Base-by-base conservation (phyloP, 2,329 filamentous ascomycete species). In the Gyromitra esculenta region DNA sequence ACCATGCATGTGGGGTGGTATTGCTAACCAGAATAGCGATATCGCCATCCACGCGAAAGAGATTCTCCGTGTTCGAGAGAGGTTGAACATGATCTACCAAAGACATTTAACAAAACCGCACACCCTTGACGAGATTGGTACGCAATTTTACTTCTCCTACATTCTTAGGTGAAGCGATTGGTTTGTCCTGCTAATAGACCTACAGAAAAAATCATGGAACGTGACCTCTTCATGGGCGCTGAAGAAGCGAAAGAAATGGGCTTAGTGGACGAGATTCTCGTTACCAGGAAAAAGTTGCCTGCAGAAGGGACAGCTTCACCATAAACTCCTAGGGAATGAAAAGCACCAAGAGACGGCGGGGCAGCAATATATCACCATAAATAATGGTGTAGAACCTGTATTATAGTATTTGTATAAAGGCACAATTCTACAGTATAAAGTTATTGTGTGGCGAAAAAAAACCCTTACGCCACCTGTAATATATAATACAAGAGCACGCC, bases 31-130 rank as follows among this genome's bases (percentile, higher is more conserved):
- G 1, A 21, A 48, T 43, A 81, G 80, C 9, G 96, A 99, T 82
- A 98, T 99, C 79, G 88, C 97, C 62, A 98, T 99, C 78, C 97
- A 99, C 82, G 96, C 96, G 4, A 97, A 94, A 82, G 95, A 99
- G 86, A 99, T 99, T 73, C 87, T 98, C 82, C 87, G 94, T 75
- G 91, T 97, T 71, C 88, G 96, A 75, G 88, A 90, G 79, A 92
- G 95, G 84, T 86, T 97, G 81, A 98, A 99, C 83, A 87, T 91
- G 84, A 98, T 99, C 75, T 97, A 97, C 83, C 89, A 91, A 83
- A 85, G 87, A 67, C 96, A 99, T 83, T 86, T 99, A 82, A 97
- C 94, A 81, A 91, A 89, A 83, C 87, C 90, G 65, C 90, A 93
- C 83, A 90, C 87, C 43, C 82, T 97, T 45, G 90, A 94, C 63